phyloP scores from a whole-genome alignment of 306 rosid genomes.

The Lathyrus oleraceus region DNA sequence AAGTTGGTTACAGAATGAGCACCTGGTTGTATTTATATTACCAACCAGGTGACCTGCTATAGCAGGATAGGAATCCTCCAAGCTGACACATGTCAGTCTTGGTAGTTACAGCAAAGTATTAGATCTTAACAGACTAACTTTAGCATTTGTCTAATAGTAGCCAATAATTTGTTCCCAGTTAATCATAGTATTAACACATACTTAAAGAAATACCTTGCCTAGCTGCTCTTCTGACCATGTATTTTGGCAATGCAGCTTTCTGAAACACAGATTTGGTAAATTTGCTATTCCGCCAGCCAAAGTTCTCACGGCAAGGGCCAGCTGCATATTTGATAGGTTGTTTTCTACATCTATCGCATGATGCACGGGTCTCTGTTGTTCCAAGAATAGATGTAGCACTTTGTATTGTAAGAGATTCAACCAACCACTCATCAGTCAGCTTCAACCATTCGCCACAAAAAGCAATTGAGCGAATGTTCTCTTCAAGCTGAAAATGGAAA shows the following conservation, averaged over 20 bases:
- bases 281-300: constrained; percentile 78
- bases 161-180: constrained; percentile 6
- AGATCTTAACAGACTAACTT: no score
- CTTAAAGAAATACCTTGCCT: constrained; percentile 62
- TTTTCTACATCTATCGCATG: constrained; percentile 63
- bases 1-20: no score
- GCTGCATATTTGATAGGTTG: constrained; percentile 53
- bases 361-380: constrained; percentile 63
- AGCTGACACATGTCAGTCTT: no score
- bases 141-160: no score
- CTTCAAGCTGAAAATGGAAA: constrained; percentile 72
- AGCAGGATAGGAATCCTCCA: no score
- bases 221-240: constrained; percentile 66
- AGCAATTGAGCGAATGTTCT: constrained; percentile 64
- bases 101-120: no score
- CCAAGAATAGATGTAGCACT: constrained; percentile 51
- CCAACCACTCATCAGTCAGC: constrained; percentile 71
- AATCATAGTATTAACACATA: background rate
- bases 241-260: constrained; percentile 67
- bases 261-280: constrained; percentile 65
- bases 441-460: constrained; percentile 76
- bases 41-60: no score
- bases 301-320: constrained; percentile 47
- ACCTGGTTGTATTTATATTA: no score
- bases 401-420: constrained; percentile 57